A percentile compares a stretch with the other conserved stretches of the same genome.
phyloP scores from a whole-genome alignment of 208 protist genomes.

The Leishmania amazonensis region DNA sequence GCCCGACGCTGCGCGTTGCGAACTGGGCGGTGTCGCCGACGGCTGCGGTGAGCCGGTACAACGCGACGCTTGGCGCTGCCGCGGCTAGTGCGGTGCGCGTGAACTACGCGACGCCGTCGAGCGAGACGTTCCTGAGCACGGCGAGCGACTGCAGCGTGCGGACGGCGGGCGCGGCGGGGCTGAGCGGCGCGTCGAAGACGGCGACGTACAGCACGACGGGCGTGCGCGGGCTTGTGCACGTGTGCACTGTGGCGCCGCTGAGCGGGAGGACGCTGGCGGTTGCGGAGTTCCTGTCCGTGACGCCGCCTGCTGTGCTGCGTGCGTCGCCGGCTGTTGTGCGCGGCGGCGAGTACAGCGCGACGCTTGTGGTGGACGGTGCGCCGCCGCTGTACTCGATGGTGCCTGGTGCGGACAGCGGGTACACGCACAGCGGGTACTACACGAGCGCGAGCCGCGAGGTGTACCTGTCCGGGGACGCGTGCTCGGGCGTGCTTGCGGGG shows the following conservation, averaged over 20 bases:
- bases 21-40: constrained; percentile 44
- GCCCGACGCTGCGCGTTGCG: constrained; percentile 46
- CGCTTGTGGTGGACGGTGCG: constrained; percentile 30
- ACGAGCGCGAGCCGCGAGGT: constrained; percentile 33
- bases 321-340: constrained; percentile 50
- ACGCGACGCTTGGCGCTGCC: constrained; percentile 22
- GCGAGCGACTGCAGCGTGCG: constrained; percentile 28
- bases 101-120: constrained; percentile 50
- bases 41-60: constrained; percentile 44
- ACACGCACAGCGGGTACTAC: constrained; percentile 43
- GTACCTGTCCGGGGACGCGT: constrained; percentile 51
- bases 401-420: constrained; percentile 37
- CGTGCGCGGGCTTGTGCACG: constrained; percentile 44
- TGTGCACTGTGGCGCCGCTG: constrained; percentile 48
- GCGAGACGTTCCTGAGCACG: constrained; percentile 49
- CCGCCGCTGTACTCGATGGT: constrained; percentile 61
- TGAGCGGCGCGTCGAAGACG: not conserved
- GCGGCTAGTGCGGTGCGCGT: constrained; percentile 28
- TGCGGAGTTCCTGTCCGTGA: constrained; percentile 52
- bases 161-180: constrained; percentile 20
- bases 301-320: constrained; percentile 37
- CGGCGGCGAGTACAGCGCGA: constrained; percentile 43
- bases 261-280: constrained; percentile 22
- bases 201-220: constrained; percentile 16
- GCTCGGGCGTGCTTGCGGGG: constrained; percentile 29